A percentile compares a stretch with the other conserved stretches of the same genome.
These are phyloP conservation scores for Claviceps sp. DNA, from an alignment of 2,329 filamentous ascomycete genomes.

Conservation along the genomic window DNA sequence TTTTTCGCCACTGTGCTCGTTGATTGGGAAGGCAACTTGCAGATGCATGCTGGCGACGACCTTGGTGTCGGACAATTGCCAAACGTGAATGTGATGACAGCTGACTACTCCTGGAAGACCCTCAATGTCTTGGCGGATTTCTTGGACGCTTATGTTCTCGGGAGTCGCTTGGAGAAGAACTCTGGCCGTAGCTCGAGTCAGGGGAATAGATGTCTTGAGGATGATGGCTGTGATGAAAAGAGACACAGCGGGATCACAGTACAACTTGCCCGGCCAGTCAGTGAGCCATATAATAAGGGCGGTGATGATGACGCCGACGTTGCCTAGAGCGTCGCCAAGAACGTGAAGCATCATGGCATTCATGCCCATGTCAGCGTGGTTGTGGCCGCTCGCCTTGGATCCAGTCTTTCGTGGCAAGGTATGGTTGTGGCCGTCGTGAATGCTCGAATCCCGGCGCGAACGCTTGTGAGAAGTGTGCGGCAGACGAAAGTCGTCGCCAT, in stretches of 20 bases:
- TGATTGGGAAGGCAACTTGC: constrained; percentile 80
- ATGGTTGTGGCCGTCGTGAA: constrained; percentile 69
- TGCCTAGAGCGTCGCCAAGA: constrained; percentile 73
- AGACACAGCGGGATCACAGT: constrained; percentile 84
- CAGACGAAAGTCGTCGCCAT: constrained; percentile 13
- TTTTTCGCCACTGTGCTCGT: constrained; percentile 60
- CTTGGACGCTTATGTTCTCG: constrained; percentile 71
- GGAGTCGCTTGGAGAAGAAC: constrained; percentile 92
- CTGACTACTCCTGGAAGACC: constrained; percentile 71
- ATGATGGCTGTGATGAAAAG: constrained; percentile 82
- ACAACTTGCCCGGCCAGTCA: constrained; percentile 65
- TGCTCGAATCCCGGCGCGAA: constrained; percentile 32
- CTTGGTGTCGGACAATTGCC: constrained; percentile 94
- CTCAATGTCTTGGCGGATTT: constrained; percentile 87
- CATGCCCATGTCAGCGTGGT: constrained; percentile 89
- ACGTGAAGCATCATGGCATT: constrained; percentile 66
- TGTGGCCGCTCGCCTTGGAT: constrained; percentile 57
- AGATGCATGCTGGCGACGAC: constrained; percentile 88
- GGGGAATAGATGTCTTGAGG: constrained; percentile 59
- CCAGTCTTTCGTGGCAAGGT: constrained; percentile 51
- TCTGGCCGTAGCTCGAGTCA: constrained; percentile 67
- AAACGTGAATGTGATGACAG: constrained; percentile 94
- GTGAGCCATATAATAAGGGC: constrained; percentile 88
- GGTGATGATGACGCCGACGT: constrained; percentile 72
- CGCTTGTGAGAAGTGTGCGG: constrained; percentile 12